These are phyloP conservation scores for Trichothecium sympodiale DNA, from an alignment of 2,329 filamentous ascomycete genomes.

Conservation along the genomic window DNA sequence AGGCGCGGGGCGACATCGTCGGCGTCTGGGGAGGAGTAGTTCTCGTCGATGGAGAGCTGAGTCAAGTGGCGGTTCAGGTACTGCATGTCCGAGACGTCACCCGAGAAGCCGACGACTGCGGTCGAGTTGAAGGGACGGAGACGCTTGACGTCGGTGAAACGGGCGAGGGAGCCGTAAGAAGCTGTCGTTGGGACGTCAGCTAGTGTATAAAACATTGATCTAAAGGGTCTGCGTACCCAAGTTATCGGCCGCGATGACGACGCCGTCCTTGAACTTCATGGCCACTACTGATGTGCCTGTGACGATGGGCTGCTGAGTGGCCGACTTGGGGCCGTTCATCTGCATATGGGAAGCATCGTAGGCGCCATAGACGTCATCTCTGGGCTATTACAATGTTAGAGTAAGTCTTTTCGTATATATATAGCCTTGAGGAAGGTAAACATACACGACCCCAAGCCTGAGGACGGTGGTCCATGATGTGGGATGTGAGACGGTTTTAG, in stretches of 20 bases:
- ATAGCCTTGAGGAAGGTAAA: constrained; percentile 11
- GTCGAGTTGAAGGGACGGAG: constrained; percentile 78
- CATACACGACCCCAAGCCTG: constrained; percentile 64
- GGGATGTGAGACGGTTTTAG: constrained; percentile 4
- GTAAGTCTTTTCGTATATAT: no score
- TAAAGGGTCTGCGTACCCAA: constrained; percentile 49
- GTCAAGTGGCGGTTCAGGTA: constrained; percentile 87
- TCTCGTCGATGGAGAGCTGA: constrained; percentile 78
- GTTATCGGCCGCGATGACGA: constrained; percentile 95
- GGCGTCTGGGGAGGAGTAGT: constrained; percentile 46
- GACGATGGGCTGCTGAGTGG: constrained; percentile 87
- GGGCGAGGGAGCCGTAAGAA: constrained; percentile 92
- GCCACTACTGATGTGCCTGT: constrained; percentile 93
- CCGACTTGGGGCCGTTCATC: constrained; percentile 58
- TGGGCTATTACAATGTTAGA: no score
- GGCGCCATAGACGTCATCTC: constrained; percentile 91
- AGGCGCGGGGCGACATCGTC: constrained; percentile 36
- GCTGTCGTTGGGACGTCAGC: no score
- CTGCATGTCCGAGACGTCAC: constrained; percentile 98
- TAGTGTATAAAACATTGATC: constrained; percentile 3
- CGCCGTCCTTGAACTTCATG: constrained; percentile 91
- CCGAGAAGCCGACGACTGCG: constrained; percentile 84
- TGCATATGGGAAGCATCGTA: constrained; percentile 85
- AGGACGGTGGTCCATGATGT: constrained; percentile 58
- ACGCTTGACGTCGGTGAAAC: constrained; percentile 94